Base-by-base conservation (phyloP, 495 filamentous ascomycete species). In the Aspergillus avenaceus region DNA sequence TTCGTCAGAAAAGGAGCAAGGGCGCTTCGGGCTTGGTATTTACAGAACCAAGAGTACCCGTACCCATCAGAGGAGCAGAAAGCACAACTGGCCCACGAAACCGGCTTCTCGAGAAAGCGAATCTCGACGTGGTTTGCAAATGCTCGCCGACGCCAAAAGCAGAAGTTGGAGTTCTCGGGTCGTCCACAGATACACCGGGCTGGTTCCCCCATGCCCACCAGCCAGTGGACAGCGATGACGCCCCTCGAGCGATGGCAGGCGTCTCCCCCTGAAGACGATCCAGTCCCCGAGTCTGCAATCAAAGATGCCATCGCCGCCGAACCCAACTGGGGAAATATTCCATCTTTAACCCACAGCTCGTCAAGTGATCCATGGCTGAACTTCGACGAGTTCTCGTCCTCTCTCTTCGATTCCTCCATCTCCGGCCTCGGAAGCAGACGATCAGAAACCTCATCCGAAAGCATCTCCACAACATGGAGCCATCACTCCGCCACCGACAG, bases 171-270 rank as follows among this genome's bases (percentile, higher is more conserved):
- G 7, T 36, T 36, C 32, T 60, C 75, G 26, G 50, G 71, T 26
- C 64, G 74, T 54, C 68, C 34, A 28, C 56, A 32, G 23, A 16
- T 58, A 32, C 42, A 34, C 26, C 61, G 65, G 6, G 58, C 62
- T 3, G 64, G 69, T 4, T 74, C 71, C 7, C 71, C 71, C 0
- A 61, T 74, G 47, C 61, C 70, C 3, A 63, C 27, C 48, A 70
- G 31, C 53, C 79, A 47, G 63, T 77, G 55, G 60, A 71, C 59
- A 71, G 86, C 77, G 76, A 83, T 74, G 60, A 71, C 69, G 45
- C 88, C 88, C 1, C 69, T 93, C 49, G 87, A 93, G 61, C 71
- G 88, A 65, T 93, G 88, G 88, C 77, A 85, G 64, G 73, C 81
- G 56, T 90, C 87, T 26, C 88, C 88, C 3, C 88, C 88, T 9